phyloP scores from a whole-genome alignment of 768 basidiomycete genomes.

The Calocybe gangraenosa region DNA sequence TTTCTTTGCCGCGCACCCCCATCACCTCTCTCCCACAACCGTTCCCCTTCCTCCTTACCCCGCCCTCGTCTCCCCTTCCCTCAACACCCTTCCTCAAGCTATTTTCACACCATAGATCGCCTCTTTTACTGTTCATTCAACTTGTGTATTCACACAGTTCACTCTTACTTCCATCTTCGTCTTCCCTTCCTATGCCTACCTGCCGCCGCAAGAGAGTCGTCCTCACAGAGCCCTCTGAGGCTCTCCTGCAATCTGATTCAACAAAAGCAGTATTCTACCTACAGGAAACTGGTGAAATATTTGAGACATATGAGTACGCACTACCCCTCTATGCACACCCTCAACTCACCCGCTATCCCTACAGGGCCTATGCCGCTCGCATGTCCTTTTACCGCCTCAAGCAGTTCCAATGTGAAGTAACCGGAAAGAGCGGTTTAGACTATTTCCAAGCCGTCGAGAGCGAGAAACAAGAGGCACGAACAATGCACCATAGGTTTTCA shows the following conservation, averaged over 20 bases:
- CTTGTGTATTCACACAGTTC: constrained; percentile 14
- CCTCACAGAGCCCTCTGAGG: constrained; percentile 75
- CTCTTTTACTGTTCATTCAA: constrained; percentile 12
- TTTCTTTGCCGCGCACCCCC: constrained; percentile 56
- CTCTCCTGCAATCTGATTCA: constrained; percentile 64
- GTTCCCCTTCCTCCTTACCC: constrained; percentile 21
- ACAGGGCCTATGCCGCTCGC: constrained; percentile 78
- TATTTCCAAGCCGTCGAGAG: constrained; percentile 94
- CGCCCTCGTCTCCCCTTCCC: constrained; percentile 15
- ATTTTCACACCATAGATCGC: constrained; percentile 13
- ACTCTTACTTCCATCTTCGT: constrained; percentile 17
- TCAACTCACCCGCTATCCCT: constrained; percentile 15
- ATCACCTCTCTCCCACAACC: constrained; percentile 38
- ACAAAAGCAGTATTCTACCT: constrained; percentile 86
- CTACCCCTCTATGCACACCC: constrained; percentile 21
- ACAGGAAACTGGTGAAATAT: constrained; percentile 94
- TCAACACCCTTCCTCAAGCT: constrained; percentile 12
- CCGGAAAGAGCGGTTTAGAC: constrained; percentile 88
- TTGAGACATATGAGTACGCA: constrained; percentile 91
- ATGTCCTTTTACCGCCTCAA: constrained; percentile 94
- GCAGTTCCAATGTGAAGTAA: constrained; percentile 96
- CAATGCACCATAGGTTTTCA: constrained; percentile 88
- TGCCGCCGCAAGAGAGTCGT: constrained; percentile 88
- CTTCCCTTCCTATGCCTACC: constrained; percentile 60
- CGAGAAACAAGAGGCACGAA: constrained; percentile 84